Evolutionary conservation across 352 stramenopile genomes (phyloP).

Genomic region (Aphanomyces stellatus): DNA sequence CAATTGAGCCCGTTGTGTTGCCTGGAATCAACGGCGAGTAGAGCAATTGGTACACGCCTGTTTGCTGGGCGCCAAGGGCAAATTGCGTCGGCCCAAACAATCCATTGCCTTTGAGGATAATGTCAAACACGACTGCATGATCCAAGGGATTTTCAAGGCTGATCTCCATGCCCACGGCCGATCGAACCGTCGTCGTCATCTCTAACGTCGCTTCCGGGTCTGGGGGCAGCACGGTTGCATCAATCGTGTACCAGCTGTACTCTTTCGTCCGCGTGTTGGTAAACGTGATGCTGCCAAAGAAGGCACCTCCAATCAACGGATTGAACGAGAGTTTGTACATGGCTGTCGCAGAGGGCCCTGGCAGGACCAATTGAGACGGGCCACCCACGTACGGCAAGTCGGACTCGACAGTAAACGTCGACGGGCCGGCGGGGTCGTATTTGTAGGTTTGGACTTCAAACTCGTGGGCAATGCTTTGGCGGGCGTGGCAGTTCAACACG

Average conservation of each 20-base stretch:
- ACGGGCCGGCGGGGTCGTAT: slow-evolving; percentile 28
- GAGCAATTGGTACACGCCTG: slow-evolving; percentile 84
- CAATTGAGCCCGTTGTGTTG: slow-evolving; percentile 58
- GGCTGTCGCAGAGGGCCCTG: slow-evolving; percentile 21
- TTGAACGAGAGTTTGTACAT: slow-evolving; percentile 83
- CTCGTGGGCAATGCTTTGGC: slow-evolving; percentile 65
- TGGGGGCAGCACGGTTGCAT: slow-evolving; percentile 70
- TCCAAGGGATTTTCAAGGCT: slow-evolving; percentile 85
- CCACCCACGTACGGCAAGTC: slow-evolving; percentile 87
- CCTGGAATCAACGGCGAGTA: slow-evolving; percentile 83
- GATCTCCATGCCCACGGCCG: slow-evolving; percentile 85
- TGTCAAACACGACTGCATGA: slow-evolving; percentile 71
- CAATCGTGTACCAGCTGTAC: slow-evolving; percentile 91
- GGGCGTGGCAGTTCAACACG: slow-evolving; percentile 73
- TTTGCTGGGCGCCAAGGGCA: slow-evolving; percentile 50
- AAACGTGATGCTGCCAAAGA: slow-evolving; percentile 91
- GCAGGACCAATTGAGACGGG: slow-evolving; percentile 38
- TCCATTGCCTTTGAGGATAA: slow-evolving; percentile 77
- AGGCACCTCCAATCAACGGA: slow-evolving; percentile 83
- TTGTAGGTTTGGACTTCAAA: slow-evolving; percentile 69
- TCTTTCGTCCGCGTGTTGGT: slow-evolving; percentile 68
- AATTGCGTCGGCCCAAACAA: slow-evolving; percentile 76
- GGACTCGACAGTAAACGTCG: slow-evolving; percentile 83
- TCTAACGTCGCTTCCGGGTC: slow-evolving; percentile 74
- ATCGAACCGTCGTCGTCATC: slow-evolving; percentile 72